Evolutionary conservation across 108 stramenopile species (phyloP).

Genomic region (Stephanodiscus triporus): DNA sequence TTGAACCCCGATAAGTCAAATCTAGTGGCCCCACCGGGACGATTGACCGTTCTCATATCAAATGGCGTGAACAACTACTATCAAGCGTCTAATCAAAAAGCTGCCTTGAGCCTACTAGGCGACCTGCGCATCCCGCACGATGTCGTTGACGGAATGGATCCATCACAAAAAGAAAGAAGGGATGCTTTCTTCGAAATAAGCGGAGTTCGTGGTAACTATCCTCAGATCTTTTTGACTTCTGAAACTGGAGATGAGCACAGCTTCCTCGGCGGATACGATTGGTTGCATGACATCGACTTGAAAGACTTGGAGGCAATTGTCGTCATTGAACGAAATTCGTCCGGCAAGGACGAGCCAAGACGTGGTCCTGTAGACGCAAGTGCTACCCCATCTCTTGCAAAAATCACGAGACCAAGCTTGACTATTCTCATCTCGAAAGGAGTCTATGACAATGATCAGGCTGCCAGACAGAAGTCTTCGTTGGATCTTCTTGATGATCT

Average conservation of each 20-base stretch:
- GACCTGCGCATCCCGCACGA: conserved; percentile 29
- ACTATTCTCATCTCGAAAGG: not conserved
- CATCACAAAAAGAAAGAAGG: not conserved
- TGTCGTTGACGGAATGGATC: not conserved
- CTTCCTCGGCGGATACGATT: not conserved
- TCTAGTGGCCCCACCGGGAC: no score
- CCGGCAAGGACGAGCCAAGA: not conserved
- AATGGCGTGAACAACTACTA: not conserved
- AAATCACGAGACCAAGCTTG: not conserved
- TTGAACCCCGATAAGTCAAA: not conserved
- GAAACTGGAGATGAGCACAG: not conserved
- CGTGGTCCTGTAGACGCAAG: not conserved
- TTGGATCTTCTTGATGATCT: no score
- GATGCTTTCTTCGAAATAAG: conserved; percentile 10
- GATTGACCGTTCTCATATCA: conserved; percentile 12
- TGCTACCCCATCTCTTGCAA: not conserved
- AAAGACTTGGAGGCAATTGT: not conserved
- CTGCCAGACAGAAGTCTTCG: no score
- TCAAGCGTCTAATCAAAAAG: conserved; percentile 10
- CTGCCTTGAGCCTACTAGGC: conserved; percentile 2
- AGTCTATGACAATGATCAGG: not conserved
- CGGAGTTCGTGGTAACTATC: conserved; percentile 7
- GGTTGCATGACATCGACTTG: not conserved
- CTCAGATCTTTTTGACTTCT: conserved; percentile 9
- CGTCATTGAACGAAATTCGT: not conserved